phyloP scores from a whole-genome alignment of 192 early-diverging fungal species.

The Linnemannia exigua region DNA sequence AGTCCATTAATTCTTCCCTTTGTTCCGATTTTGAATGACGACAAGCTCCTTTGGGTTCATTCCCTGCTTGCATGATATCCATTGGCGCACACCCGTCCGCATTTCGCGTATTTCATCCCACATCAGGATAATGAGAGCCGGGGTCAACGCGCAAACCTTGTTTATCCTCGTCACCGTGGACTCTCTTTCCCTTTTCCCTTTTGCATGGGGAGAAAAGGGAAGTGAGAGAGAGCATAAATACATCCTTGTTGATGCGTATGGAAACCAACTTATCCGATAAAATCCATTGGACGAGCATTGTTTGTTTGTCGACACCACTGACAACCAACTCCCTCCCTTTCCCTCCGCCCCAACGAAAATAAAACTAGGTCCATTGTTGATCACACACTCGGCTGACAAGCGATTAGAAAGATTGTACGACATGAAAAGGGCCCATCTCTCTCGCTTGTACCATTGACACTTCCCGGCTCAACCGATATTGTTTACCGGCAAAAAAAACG shows the following conservation, averaged over 20 bases:
- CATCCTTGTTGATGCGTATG: background rate
- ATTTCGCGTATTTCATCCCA: too few species aligned
- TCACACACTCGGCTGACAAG: background rate
- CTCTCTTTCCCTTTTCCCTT: background rate
- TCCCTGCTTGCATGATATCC: background rate
- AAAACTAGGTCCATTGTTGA: background rate
- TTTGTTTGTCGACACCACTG: background rate
- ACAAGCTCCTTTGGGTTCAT: background rate
- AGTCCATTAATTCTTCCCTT: background rate
- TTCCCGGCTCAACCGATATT: background rate
- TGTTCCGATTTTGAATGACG: too few species aligned
- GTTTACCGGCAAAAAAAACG: background rate
- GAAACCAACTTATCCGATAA: background rate
- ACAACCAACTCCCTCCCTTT: background rate
- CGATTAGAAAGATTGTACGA: background rate
- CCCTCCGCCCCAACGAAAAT: background rate
- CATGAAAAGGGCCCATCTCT: background rate
- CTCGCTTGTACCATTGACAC: background rate
- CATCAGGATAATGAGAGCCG: background rate
- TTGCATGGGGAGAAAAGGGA: background rate
- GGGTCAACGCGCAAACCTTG: slow-evolving; percentile 1
- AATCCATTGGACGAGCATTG: background rate
- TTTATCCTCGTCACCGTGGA: background rate
- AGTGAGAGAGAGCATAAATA: background rate
- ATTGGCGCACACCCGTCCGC: background rate